phyloP scores from a whole-genome alignment of 805 yeast genomes.

The Metschnikowia hibisci region DNA sequence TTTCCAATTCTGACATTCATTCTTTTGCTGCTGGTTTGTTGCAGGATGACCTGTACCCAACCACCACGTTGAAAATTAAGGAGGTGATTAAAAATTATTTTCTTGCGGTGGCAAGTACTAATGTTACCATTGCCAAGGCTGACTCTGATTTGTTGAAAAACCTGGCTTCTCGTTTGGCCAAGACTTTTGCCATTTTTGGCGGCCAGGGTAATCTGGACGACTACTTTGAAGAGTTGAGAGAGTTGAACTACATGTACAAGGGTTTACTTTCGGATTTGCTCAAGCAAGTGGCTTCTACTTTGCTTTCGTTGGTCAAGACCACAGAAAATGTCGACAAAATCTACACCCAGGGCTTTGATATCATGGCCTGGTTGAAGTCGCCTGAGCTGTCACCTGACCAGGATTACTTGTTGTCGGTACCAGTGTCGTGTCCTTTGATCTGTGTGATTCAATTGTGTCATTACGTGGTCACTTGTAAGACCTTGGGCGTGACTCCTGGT shows the following conservation, averaged over 20 bases:
- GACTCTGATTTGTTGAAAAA: constrained; percentile 57
- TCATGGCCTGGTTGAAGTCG: constrained; percentile 79
- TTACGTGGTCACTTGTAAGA: constrained; percentile 81
- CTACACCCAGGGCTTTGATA: constrained; percentile 90
- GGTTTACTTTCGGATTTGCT: constrained; percentile 72
- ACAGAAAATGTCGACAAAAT: constrained; percentile 79
- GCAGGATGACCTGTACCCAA: constrained; percentile 51
- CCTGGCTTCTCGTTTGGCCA: constrained; percentile 52
- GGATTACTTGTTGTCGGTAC: constrained; percentile 84
- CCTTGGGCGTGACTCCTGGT: constrained; percentile 86
- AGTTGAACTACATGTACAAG: constrained; percentile 71
- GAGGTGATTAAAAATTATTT: constrained; percentile 76
- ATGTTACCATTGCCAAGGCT: constrained; percentile 20
- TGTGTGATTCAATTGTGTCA: constrained; percentile 94
- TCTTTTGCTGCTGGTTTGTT: constrained; percentile 74
- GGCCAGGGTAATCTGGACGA: constrained; percentile 99
- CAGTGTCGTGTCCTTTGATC: constrained; percentile 95
- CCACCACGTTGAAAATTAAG: constrained; percentile 69
- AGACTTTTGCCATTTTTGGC: constrained; percentile 84
- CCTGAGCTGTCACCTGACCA: constrained; percentile 86
- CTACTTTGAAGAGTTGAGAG: constrained; percentile 93
- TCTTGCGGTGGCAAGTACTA: constrained; percentile 30
- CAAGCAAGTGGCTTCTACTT: constrained; percentile 60
- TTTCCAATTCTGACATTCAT: constrained; percentile 70
- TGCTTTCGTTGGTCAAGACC: constrained; percentile 63